A percentile compares a stretch with the other conserved stretches of the same genome.
phyloP scores from a whole-genome alignment of 2,329 filamentous ascomycete species.

The Penicillium brasilianum region DNA sequence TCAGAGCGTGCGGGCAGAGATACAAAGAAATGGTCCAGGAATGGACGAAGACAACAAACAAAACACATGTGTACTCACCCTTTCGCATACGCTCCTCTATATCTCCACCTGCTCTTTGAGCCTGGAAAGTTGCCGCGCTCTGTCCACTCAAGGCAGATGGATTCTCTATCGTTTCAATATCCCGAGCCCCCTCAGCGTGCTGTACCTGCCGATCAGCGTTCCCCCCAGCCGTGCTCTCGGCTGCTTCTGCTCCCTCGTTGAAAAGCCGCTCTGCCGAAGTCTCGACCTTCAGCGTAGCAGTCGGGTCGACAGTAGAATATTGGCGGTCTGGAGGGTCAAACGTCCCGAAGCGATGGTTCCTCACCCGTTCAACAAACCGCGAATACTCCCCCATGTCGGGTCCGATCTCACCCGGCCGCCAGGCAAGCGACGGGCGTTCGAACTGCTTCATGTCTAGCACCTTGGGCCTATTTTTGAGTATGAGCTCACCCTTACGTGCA shows the following conservation, averaged over 20 bases:
- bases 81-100: conserved; percentile 1
- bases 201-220: no score
- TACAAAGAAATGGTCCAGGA: conserved; percentile 31
- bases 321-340: background rate
- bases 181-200: background rate
- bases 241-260: background rate
- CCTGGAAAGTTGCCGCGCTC: background rate
- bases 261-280: background rate
- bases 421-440: background rate
- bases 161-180: background rate
- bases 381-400: background rate
- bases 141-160: background rate
- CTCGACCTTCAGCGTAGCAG: background rate
- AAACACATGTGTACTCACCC: conserved; percentile 36
- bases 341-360: conserved; percentile 3
- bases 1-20: conserved; percentile 32
- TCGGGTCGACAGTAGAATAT: conserved; percentile 1
- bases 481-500: no score
- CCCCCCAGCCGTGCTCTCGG: background rate
- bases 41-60: conserved; percentile 26
- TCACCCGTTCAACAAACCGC: conserved; percentile 1
- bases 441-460: no score
- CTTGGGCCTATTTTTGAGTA: no score
- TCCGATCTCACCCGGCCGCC: background rate
- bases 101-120: background rate